Base-by-base conservation (phyloP, 1,284 basidiomycete species). In the Clitocybe nebularis region DNA sequence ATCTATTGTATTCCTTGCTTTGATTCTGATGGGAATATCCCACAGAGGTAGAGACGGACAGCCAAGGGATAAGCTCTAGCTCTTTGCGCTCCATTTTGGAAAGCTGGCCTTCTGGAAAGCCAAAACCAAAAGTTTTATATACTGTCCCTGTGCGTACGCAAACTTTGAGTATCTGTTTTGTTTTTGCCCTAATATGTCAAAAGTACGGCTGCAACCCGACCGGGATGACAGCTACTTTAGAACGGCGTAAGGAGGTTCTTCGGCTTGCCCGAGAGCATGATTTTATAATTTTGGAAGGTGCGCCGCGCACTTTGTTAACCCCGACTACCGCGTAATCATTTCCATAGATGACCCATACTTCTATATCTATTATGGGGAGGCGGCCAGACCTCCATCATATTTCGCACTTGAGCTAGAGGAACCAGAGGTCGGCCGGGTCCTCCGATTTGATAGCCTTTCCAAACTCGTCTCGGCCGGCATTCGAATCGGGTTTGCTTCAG, bases 371-470 rank as follows among this genome's bases (percentile, higher is more conserved):
- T 85, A 81, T 44, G 82, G 86, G 45, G 71, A 68, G 58, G 75
- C 67, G 45, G 77, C 72, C 36, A 79, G 74, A 23, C 76, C 71
- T 24, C 79, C 84, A 1, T 89, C 84, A 0, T 94, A 93, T 63
- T 92, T 93, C 60, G 68, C 77, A 40, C 71, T 93, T 33, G 91
- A 94, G 58, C 69, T 59, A 3, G 69, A 78, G 41, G 66, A 72
- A 41, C 64, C 69, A 13, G 72, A 77, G 48, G 75, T 79, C 21
- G 90, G 90, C 2, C 78, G 84, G n/a, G 89, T 93, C 6, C 49
- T 93, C 17, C 78, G 92, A 26, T 90, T 93, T 60, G 92, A 94
- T 60, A 89, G 86, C 58, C 74, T 96, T 48, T 90, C 86, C 43
- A 97, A 97, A 70, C 74, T 95, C 30, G 69, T 94, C 14, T 89